These are phyloP conservation scores for Trametes cubensis DNA, from an alignment of 768 basidiomycete species.

Conservation along the genomic window DNA sequence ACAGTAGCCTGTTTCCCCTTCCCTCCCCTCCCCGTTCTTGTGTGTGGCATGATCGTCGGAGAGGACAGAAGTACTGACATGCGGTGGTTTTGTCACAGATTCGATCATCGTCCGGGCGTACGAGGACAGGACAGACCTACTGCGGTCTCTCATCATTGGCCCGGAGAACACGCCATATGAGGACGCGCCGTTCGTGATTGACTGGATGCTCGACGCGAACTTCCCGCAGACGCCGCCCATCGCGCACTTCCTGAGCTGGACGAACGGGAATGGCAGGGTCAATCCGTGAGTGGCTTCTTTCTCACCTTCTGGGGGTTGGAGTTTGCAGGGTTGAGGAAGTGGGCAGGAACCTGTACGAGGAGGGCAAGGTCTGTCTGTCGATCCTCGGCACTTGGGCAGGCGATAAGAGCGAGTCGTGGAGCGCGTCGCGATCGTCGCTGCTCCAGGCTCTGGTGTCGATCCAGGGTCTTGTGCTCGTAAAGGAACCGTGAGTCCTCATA, in stretches of 20 bases:
- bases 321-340: not conserved
- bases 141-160: conserved; percentile 88
- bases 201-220: conserved; percentile 86
- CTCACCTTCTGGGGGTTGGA: not conserved
- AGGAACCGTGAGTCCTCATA: conserved; percentile 72
- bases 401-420: conserved; percentile 88
- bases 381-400: conserved; percentile 93
- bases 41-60: not conserved
- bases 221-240: conserved; percentile 82
- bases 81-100: conserved; percentile 46
- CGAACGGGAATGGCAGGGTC: conserved; percentile 89
- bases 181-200: conserved; percentile 93
- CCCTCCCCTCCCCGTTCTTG: not conserved
- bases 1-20: conserved; percentile 22
- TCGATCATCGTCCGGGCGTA: conserved; percentile 89
- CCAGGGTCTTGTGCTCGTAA: conserved; percentile 90
- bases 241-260: conserved; percentile 93
- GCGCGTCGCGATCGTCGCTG: conserved; percentile 77
- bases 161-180: conserved; percentile 95
- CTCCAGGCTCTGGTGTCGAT: conserved; percentile 93
- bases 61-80: not conserved
- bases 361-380: conserved; percentile 92
- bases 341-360: conserved; percentile 85
- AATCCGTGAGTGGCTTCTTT: conserved; percentile 71
- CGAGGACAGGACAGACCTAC: conserved; percentile 85